Percentiles rank a stretch among this genome's conserved stretches.
phyloP scores from a whole-genome alignment of 192 early-diverging fungal genomes.

The Cladochytrium replicatum region DNA sequence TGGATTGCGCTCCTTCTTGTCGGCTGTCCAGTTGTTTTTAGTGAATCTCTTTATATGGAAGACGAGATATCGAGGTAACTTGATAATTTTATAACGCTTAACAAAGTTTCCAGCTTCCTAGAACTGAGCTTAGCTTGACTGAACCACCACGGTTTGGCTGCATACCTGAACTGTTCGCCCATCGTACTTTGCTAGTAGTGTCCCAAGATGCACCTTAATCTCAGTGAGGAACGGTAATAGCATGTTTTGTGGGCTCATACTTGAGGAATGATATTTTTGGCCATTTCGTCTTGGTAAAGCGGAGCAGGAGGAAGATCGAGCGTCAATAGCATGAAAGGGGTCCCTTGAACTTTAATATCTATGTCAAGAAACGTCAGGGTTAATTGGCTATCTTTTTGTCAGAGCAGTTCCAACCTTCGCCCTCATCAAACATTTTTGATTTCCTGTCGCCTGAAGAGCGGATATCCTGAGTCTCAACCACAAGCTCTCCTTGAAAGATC shows the following conservation, averaged over 20 bases:
- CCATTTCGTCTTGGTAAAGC: constrained; percentile 75
- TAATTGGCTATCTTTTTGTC: too few relatives aligned
- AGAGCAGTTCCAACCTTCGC: too few relatives aligned
- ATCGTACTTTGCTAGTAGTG: constrained; percentile 77
- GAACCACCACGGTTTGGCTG: not conserved
- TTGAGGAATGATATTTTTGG: constrained; percentile 87
- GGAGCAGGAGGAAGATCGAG: constrained; percentile 87
- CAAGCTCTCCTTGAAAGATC: constrained; percentile 79
- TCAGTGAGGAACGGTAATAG: constrained; percentile 2
- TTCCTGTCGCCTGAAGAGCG: constrained; percentile 28
- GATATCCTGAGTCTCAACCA: constrained; percentile 59
- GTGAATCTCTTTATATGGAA: constrained; percentile 86
- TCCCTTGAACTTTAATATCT: constrained; percentile 43
- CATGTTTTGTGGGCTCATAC: constrained; percentile 13
- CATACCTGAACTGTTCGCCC: constrained; percentile 58
- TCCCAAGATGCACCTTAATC: constrained; percentile 57
- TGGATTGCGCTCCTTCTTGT: constrained; percentile 94
- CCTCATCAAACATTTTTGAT: constrained; percentile 28
- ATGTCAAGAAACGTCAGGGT: too few relatives aligned
- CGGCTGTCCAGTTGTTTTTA: constrained; percentile 66
- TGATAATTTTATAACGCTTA: constrained; percentile 62
- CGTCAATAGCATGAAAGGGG: constrained; percentile 78
- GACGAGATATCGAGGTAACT: constrained; percentile 76
- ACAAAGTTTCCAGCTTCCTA: constrained; percentile 12
- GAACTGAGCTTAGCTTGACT: not conserved